phyloP scores from a whole-genome alignment of 495 filamentous ascomycete genomes.

The Thozetella sp. region DNA sequence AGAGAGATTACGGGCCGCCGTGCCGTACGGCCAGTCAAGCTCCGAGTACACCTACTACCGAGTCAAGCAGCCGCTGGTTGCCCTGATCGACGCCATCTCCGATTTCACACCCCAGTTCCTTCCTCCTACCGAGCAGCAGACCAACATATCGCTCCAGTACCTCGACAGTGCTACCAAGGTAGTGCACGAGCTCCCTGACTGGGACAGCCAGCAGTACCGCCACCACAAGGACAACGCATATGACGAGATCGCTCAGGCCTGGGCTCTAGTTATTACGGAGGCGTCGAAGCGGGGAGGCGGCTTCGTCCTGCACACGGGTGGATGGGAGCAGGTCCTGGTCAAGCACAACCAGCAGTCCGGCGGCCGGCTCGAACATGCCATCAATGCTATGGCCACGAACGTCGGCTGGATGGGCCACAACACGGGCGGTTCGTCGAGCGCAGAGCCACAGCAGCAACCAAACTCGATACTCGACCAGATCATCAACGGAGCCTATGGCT shows the following conservation, averaged over 20 bases:
- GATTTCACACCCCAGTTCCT: slow-evolving; percentile 96
- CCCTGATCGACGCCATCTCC: slow-evolving; percentile 83
- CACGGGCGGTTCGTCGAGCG: slow-evolving; percentile 30
- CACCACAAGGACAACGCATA: slow-evolving; percentile 93
- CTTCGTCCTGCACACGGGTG: slow-evolving; percentile 85
- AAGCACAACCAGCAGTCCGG: slow-evolving; percentile 89
- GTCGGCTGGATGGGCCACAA: slow-evolving; percentile 76
- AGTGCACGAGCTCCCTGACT: slow-evolving; percentile 85
- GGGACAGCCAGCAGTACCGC: slow-evolving; percentile 82
- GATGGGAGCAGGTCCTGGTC: slow-evolving; percentile 86
- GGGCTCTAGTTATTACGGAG: slow-evolving; percentile 89
- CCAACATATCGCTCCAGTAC: slow-evolving; percentile 76
- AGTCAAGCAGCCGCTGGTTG: slow-evolving; percentile 76
- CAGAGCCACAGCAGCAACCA: slow-evolving; percentile 49
- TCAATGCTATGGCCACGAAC: slow-evolving; percentile 72
- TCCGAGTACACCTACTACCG: slow-evolving; percentile 96
- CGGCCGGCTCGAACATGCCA: slow-evolving; percentile 79
- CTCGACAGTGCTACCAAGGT: slow-evolving; percentile 88
- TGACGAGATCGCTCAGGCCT: slow-evolving; percentile 92
- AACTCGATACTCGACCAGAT: slow-evolving; percentile 79
- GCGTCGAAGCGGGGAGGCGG: slow-evolving; percentile 90
- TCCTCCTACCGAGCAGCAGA: slow-evolving; percentile 84
- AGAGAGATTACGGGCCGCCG: slow-evolving; percentile 71
- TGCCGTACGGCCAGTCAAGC: slow-evolving; percentile 81
- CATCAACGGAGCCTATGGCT: slow-evolving; percentile 75